Evolutionary conservation across 2,329 filamentous ascomycete genomes (phyloP).

Genomic region (Sclerotinia subarctica): DNA sequence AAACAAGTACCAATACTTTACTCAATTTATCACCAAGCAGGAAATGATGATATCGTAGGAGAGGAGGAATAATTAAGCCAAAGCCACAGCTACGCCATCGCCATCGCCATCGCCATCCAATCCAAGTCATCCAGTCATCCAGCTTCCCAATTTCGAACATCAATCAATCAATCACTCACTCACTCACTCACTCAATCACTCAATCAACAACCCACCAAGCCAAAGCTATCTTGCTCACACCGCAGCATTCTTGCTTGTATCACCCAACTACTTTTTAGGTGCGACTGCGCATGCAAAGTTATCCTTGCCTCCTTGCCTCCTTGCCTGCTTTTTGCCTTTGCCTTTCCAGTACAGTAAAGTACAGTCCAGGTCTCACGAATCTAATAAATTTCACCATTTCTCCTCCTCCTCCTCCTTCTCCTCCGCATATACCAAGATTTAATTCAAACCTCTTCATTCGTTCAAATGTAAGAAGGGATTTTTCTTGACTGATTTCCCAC

Average conservation of each 20-base stretch:
- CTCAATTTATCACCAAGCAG: neutral
- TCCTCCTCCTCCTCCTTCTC: neutral
- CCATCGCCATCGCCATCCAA: neutral
- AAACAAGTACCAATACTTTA: neutral
- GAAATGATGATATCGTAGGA: neutral
- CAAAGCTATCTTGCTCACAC: neutral
- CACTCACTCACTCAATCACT: neutral
- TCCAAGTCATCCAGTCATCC: neutral
- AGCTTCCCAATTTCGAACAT: neutral
- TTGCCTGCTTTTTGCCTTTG: neutral
- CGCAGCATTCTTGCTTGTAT: neutral
- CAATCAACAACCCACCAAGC: neutral
- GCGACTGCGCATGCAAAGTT: neutral
- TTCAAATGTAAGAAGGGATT: neutral
- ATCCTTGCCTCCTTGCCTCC: too few species aligned
- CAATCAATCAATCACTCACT: neutral
- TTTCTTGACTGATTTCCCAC: neutral
- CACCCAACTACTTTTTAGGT: neutral
- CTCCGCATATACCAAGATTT: slow-evolving; percentile 5
- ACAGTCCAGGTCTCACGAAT: neutral
- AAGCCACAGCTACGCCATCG: neutral
- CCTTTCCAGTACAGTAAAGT: neutral
- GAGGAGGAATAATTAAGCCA: neutral
- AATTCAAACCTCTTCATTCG: neutral
- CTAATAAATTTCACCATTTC: neutral